Percentiles rank a stretch among this genome's conserved stretches.
Conservation (phyloP, 2,329 filamentous ascomycete species). For the Verticillium zaregamsianum region DNA sequence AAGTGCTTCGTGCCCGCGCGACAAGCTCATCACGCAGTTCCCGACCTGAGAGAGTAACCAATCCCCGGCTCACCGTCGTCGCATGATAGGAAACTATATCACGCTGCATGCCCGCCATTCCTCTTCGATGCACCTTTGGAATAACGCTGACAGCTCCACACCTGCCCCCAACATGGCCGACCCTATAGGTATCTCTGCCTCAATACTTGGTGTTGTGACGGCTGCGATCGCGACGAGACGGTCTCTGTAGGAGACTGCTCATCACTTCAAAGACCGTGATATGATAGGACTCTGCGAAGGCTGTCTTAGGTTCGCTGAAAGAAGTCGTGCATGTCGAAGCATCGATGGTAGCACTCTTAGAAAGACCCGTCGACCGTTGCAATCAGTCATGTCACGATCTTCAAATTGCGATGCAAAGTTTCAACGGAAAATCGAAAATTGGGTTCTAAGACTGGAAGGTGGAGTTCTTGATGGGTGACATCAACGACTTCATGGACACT, state of each 20-base stretch:
- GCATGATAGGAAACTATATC: not conserved
- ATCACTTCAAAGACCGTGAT: constrained; percentile 28
- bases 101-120: not conserved
- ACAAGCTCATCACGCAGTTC: not conserved
- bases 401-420: constrained; percentile 28
- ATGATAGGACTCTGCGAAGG: constrained; percentile 25
- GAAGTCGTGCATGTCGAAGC: constrained; percentile 17
- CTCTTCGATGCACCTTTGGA: not conserved
- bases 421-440: constrained; percentile 25
- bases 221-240: constrained; percentile 27
- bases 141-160: not conserved
- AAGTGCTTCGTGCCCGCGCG: not conserved
- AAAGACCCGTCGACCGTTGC: constrained; percentile 30
- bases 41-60: not conserved
- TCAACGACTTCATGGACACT: constrained; percentile 33
- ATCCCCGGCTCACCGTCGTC: not conserved
- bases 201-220: constrained; percentile 24
- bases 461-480: constrained; percentile 34
- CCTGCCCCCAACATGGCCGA: constrained; percentile 15
- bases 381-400: constrained; percentile 30
- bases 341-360: constrained; percentile 24
- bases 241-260: constrained; percentile 25
- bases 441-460: constrained; percentile 34
- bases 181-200: constrained; percentile 28
- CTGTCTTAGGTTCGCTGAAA: constrained; percentile 24